Percentiles rank a stretch among this genome's conserved stretches.
Conservation (phyloP, 202 grass and related monocot species). For the Digitaria exilis region DNA sequence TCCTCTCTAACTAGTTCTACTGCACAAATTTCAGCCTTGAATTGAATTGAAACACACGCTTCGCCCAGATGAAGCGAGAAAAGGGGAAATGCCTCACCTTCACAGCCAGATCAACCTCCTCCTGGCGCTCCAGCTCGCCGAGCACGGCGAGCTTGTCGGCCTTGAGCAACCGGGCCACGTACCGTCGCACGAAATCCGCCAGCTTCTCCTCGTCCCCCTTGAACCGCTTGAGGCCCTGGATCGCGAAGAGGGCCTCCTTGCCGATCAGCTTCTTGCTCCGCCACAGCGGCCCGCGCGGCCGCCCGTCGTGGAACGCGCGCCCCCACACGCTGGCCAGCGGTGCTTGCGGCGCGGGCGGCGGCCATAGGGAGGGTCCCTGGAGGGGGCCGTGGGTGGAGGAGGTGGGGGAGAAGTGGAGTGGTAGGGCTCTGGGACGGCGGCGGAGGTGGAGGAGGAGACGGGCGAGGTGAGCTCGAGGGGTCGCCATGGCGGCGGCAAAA, state of each 20-base stretch:
- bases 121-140: constrained; percentile 80
- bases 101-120: constrained; percentile 81
- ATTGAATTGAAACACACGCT: background rate
- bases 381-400: constrained; percentile 6
- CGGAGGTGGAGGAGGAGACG: constrained; percentile 25
- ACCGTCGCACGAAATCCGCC: constrained; percentile 57
- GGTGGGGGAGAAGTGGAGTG: background rate
- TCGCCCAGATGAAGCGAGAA: background rate
- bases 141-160: constrained; percentile 89
- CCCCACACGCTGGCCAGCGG: constrained; percentile 2
- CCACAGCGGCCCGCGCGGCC: constrained; percentile 94
- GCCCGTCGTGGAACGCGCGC: constrained; percentile 74
- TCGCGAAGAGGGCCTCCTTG: constrained; percentile 88
- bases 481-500: constrained; percentile 51
- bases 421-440: background rate
- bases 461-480: constrained; percentile 34
- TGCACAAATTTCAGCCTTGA: background rate
- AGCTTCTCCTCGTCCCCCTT: constrained; percentile 85
- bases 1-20: background rate
- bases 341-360: background rate
- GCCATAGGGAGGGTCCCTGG: background rate
- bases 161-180: constrained; percentile 85
- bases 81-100: constrained; percentile 47
- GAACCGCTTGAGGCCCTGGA: constrained; percentile 90
- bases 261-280: constrained; percentile 94